Base-by-base conservation (phyloP, 2,329 filamentous ascomycete species). In the Nemania sp. region DNA sequence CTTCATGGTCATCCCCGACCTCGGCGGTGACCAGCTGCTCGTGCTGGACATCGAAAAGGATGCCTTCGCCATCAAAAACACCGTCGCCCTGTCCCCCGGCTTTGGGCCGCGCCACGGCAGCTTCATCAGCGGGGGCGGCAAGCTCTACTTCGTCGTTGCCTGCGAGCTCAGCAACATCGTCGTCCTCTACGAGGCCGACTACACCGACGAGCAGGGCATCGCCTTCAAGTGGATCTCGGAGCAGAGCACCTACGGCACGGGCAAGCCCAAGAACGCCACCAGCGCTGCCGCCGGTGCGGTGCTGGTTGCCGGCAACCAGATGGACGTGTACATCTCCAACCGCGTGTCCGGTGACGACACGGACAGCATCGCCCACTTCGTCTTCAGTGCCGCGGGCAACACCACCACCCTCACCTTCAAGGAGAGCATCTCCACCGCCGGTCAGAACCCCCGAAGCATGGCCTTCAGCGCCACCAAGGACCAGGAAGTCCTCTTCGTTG, bases 281-380 rank as follows among this genome's bases (percentile, higher is more conserved):
- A 73, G 74, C 1, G 82, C 84, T 6, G 79, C 82, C 0, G 84
- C 82, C 1, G 85, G 83, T 52, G 84, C 83, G 74, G 74, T 87
- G 45, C 75, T 80, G 65, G 73, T 86, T 38, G 77, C 80, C 8
- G 73, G 74, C 27, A 81, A 83, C 76, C 79, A 78, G 74, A 75
- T 75, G 70, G 78, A 85, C 76, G 72, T 87, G 20, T 87, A 87
- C 76, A 80, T 86, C 60, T 84, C 84, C 43, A 87, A 87, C 80
- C 83, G 85, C 3, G 70, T 85, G 27, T 82, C 80, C 1, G 84
- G 82, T 61, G 79, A 80, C 71, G 71, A 70, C 2, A 81, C 80
- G 8, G 85, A 87, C 77, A 83, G 77, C 72, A 81, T 87, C 72
- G 80, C 83, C 5, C 82, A 83, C 75, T 85, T 87, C 72, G 70